Evolutionary conservation across 2,329 filamentous ascomycete genomes (phyloP).

Genomic region (Microthyrium microscopicum): DNA sequence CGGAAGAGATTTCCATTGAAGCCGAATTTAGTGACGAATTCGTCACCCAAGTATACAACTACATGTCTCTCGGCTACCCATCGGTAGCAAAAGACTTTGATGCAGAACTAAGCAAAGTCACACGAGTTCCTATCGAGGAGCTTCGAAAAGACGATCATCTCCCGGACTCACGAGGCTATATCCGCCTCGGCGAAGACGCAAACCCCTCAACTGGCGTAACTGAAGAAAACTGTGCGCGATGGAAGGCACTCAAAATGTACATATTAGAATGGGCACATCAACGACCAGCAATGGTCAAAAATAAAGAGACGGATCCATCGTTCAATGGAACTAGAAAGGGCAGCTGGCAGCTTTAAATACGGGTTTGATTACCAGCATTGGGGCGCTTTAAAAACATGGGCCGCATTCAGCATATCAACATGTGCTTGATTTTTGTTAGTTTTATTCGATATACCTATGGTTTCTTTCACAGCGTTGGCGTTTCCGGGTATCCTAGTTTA

Average conservation of each 20-base stretch:
- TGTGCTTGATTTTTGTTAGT: too few species aligned
- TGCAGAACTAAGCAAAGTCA: constrained; percentile 69
- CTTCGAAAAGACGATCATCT: constrained; percentile 55
- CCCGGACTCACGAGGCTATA: constrained; percentile 52
- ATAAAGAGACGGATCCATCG: not conserved
- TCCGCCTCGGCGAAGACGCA: constrained; percentile 35
- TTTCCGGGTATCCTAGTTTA: too few species aligned
- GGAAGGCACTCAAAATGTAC: constrained; percentile 70
- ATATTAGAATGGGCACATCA: constrained; percentile 82
- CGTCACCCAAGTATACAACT: constrained; percentile 93
- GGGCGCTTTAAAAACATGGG: too few species aligned
- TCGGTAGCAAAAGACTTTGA: constrained; percentile 71
- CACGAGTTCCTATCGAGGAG: constrained; percentile 48
- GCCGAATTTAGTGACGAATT: constrained; percentile 68
- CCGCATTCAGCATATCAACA: too few species aligned
- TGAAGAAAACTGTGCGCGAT: constrained; percentile 47
- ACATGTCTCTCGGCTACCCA: constrained; percentile 83
- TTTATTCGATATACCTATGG: too few species aligned
- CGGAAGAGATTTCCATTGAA: constrained; percentile 11
- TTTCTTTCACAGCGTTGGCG: too few species aligned
- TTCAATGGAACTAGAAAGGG: not conserved
- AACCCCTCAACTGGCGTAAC: constrained; percentile 33
- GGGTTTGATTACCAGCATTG: too few species aligned
- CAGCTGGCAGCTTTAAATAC: too few species aligned
- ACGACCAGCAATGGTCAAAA: constrained; percentile 49